Percentiles rank a stretch among this genome's conserved stretches.
Conservation (phyloP, 1,284 basidiomycete species). For the Cutaneotrichosporon dermatis region DNA sequence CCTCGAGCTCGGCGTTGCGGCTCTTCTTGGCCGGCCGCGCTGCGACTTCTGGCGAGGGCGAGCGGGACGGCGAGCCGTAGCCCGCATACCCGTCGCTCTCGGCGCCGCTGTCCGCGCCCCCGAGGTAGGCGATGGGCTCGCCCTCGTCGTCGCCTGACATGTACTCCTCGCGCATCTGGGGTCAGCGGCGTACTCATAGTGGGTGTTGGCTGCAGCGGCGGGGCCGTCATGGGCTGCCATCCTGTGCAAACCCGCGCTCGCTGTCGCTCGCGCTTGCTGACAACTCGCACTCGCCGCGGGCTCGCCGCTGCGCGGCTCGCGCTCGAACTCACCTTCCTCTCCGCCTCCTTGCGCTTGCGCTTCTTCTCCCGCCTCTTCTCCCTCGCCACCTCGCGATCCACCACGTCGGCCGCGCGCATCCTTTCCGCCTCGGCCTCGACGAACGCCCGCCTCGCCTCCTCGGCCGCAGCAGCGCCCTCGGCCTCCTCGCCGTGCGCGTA, state of each 20-base stretch:
- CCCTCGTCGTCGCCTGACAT: slow-evolving; percentile 12
- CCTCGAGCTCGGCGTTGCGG: slow-evolving; percentile 19
- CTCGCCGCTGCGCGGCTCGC: neutral
- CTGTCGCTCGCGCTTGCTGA: too few relatives aligned
- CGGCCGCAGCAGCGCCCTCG: slow-evolving; percentile 61
- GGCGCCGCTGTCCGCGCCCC: slow-evolving; percentile 5
- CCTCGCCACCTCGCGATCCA: slow-evolving; percentile 75
- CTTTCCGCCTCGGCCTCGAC: slow-evolving; percentile 66
- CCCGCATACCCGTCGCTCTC: slow-evolving; percentile 14
- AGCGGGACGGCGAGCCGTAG: slow-evolving; percentile 5
- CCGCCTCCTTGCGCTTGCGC: slow-evolving; percentile 78
- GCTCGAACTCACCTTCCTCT: slow-evolving; percentile 56
- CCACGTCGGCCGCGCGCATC: slow-evolving; percentile 66
- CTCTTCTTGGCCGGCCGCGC: slow-evolving; percentile 15
- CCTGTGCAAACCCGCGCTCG: too few relatives aligned
- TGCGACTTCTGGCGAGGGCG: slow-evolving; percentile 17
- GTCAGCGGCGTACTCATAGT: too few relatives aligned
- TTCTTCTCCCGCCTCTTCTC: slow-evolving; percentile 83
- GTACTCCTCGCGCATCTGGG: slow-evolving; percentile 8
- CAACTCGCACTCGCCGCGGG: neutral
- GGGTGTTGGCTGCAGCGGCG: too few relatives aligned
- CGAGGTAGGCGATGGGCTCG: slow-evolving; percentile 15
- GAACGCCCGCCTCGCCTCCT: slow-evolving; percentile 64
- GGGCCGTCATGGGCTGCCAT: too few relatives aligned
- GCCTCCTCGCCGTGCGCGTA: slow-evolving; percentile 70